A percentile compares a stretch with the other conserved stretches of the same genome.
phyloP scores from a whole-genome alignment of 495 filamentous ascomycete genomes.

The Wilcoxina mikolae region DNA sequence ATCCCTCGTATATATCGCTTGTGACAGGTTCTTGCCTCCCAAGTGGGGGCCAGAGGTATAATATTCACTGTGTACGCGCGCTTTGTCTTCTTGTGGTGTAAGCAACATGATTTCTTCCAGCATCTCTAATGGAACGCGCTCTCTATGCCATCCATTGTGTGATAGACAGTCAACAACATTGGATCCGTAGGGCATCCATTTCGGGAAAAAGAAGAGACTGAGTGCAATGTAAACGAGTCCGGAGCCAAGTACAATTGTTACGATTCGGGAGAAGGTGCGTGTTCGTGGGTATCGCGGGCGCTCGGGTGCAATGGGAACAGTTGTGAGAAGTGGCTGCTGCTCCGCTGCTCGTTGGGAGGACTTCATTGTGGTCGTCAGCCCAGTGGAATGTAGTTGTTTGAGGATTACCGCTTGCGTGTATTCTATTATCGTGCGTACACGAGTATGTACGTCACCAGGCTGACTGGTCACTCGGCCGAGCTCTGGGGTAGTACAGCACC shows the following conservation, averaged over 20 bases:
- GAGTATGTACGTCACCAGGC: too few relatives aligned
- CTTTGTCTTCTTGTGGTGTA: conserved; percentile 1
- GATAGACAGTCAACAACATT: background rate
- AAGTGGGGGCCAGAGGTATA: conserved; percentile 83
- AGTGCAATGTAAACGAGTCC: background rate
- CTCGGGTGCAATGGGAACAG: background rate
- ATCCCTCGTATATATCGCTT: conserved; percentile 77
- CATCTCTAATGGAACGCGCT: background rate
- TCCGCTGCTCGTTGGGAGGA: background rate
- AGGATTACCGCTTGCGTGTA: too few relatives aligned
- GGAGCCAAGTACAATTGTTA: background rate
- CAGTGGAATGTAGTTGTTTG: too few relatives aligned
- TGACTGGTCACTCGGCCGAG: too few relatives aligned
- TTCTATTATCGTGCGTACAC: too few relatives aligned
- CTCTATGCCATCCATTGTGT: background rate
- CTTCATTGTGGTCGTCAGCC: background rate
- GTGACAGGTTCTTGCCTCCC: conserved; percentile 71
- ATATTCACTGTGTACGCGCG: conserved; percentile 66
- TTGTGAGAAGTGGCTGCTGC: background rate
- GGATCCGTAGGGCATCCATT: background rate
- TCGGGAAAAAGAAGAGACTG: background rate
- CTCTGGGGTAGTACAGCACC: too few relatives aligned
- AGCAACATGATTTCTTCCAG: conserved; percentile 5
- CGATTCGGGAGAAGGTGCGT: background rate
- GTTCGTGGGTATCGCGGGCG: background rate